These are phyloP conservation scores for Polytrichum commune DNA, from an alignment of 225 moss, liverwort and hornwort genomes.

Conservation along the genomic window DNA sequence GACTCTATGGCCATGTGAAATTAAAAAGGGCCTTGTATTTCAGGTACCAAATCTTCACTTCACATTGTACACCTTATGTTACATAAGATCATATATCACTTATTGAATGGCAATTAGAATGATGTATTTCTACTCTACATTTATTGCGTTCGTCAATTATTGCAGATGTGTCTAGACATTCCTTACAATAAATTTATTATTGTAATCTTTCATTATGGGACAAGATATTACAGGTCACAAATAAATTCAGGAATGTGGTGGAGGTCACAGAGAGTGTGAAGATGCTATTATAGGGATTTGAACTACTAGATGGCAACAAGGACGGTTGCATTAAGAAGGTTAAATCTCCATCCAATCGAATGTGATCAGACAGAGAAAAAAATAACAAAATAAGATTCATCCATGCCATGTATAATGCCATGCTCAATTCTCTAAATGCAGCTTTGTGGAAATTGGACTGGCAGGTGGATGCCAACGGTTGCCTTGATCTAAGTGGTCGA, in stretches of 20 bases:
- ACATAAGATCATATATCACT: not conserved
- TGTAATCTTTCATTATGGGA: not conserved
- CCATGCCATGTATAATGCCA: too few relatives aligned
- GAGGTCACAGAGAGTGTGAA: constrained; percentile 1
- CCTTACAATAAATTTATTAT: too few relatives aligned
- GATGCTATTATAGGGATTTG: constrained; percentile 7
- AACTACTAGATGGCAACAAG: constrained; percentile 7
- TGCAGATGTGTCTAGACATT: too few relatives aligned
- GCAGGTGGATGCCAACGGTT: constrained; percentile 16
- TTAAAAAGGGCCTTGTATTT: constrained; percentile 13
- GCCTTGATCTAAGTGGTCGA: constrained; percentile 15
- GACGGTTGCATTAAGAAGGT: constrained; percentile 10
- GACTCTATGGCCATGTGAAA: constrained; percentile 9
- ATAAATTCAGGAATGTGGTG: constrained; percentile 8
- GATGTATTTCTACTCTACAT: too few relatives aligned
- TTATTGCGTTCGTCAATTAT: too few relatives aligned
- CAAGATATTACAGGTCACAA: constrained; percentile 8
- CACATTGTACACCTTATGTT: not conserved
- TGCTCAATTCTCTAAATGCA: too few relatives aligned
- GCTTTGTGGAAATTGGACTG: not conserved
- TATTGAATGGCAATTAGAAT: too few relatives aligned
- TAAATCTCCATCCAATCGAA: not conserved
- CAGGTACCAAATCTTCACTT: constrained; percentile 2
- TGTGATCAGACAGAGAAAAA: too few relatives aligned
- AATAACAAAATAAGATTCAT: too few relatives aligned